Evolutionary conservation across 768 basidiomycete species (phyloP).

Genomic region (Amanita polypyramis): DNA sequence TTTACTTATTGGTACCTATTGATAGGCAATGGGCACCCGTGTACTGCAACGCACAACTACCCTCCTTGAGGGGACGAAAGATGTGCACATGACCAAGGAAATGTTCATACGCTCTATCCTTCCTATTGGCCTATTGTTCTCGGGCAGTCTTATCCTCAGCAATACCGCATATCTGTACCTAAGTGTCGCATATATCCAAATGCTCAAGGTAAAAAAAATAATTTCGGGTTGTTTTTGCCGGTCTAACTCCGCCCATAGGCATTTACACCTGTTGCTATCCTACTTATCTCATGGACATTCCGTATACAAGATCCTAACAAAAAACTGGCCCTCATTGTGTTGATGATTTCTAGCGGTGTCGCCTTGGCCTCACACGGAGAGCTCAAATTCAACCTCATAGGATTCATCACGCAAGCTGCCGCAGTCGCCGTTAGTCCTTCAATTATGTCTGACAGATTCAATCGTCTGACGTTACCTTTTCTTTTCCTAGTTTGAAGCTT

Average conservation of each 20-base stretch:
- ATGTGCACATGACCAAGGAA: conserved; percentile 69
- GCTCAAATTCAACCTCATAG: conserved; percentile 71
- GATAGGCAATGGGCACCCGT: conserved; percentile 73
- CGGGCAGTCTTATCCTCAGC: conserved; percentile 79
- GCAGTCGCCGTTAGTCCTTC: conserved; percentile 64
- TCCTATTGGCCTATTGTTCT: conserved; percentile 91
- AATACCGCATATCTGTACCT: conserved; percentile 92
- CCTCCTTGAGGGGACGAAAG: conserved; percentile 69
- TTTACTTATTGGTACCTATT: conserved; percentile 1
- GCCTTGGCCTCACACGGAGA: conserved; percentile 88
- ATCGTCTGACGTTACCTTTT: neutral
- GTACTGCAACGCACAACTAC: conserved; percentile 73
- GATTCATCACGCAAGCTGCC: conserved; percentile 80
- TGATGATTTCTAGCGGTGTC: conserved; percentile 87
- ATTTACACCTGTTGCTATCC: conserved; percentile 81
- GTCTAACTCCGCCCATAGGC: conserved; percentile 37
- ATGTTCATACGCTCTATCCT: conserved; percentile 80
- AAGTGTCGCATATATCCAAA: conserved; percentile 91
- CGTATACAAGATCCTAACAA: conserved; percentile 82
- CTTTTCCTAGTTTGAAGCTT: conserved; percentile 70
- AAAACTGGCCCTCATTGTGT: conserved; percentile 71
- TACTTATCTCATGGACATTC: conserved; percentile 88
- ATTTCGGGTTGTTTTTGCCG: neutral
- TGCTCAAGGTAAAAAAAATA: conserved; percentile 62
- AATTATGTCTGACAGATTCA: conserved; percentile 3